These are phyloP conservation scores for Thraustochytrium sp. DNA, from an alignment of 352 stramenopile genomes.

Conservation along the genomic window DNA sequence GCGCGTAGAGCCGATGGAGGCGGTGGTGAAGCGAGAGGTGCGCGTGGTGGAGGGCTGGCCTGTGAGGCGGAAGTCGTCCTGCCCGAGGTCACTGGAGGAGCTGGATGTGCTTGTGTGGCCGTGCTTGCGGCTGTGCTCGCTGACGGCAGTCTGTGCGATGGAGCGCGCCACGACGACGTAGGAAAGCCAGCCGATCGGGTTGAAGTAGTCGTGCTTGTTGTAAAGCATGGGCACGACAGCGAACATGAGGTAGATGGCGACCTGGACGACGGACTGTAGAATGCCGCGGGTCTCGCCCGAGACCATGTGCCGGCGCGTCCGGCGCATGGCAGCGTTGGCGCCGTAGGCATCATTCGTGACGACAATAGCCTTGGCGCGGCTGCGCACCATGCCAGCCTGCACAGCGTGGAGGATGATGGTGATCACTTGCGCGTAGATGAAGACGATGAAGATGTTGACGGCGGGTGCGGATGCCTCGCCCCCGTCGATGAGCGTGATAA, in stretches of 20 bases:
- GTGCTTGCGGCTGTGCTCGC: not conserved
- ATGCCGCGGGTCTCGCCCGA: not conserved
- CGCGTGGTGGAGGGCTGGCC: too few species aligned
- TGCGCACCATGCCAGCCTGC: not conserved
- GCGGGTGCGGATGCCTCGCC: not conserved
- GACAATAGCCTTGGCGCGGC: not conserved
- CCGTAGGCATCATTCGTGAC: not conserved
- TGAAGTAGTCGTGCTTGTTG: conserved; percentile 42
- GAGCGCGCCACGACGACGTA: not conserved
- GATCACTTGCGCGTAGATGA: not conserved
- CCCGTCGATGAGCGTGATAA: not conserved
- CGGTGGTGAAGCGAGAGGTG: too few species aligned
- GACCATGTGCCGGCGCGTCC: not conserved
- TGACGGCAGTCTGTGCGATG: not conserved
- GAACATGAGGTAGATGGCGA: not conserved
- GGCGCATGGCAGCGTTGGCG: not conserved
- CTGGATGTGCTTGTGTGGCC: too few species aligned
- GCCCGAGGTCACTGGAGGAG: too few species aligned
- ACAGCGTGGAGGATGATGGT: not conserved
- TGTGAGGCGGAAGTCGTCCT: too few species aligned
- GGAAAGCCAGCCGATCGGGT: not conserved
- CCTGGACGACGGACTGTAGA: not conserved
- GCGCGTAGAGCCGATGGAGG: too few species aligned
- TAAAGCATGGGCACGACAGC: not conserved
- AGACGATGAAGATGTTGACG: not conserved